Conservation (phyloP, 257 asterid genomes). For the Jacaranda mimosifolia region DNA sequence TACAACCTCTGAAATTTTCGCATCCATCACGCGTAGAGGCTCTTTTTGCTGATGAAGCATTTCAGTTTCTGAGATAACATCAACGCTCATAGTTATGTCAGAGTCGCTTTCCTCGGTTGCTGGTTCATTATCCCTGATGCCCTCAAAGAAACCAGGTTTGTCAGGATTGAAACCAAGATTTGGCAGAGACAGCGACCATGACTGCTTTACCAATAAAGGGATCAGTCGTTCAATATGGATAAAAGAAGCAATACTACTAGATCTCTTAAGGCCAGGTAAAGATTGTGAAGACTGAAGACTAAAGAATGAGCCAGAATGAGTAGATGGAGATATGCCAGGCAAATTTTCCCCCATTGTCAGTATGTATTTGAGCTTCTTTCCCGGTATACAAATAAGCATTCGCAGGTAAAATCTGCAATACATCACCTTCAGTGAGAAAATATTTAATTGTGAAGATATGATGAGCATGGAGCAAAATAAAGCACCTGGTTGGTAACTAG, state of each 20-base stretch:
- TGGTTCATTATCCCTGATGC: conserved; percentile 61
- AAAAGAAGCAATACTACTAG: conserved; percentile 61
- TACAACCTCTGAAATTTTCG: conserved; percentile 78
- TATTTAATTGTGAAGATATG: conserved; percentile 14
- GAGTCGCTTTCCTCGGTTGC: conserved; percentile 56
- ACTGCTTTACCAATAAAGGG: conserved; percentile 81
- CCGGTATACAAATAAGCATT: conserved; percentile 88
- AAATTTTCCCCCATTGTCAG: conserved; percentile 67
- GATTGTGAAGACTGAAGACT: conserved; percentile 61
- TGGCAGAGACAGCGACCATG: conserved; percentile 89
- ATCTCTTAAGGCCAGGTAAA: conserved; percentile 57
- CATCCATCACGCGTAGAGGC: conserved; percentile 92
- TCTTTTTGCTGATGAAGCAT: conserved; percentile 53
- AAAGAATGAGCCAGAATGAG: conserved; percentile 73
- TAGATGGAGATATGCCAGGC: conserved; percentile 79
- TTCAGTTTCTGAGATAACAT: conserved; percentile 49
- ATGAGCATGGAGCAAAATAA: conserved; percentile 9
- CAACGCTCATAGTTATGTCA: conserved; percentile 46
- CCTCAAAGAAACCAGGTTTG: conserved; percentile 60
- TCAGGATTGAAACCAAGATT: conserved; percentile 52
- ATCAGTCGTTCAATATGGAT: conserved; percentile 71
- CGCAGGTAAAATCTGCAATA: conserved; percentile 86
- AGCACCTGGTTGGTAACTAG: conserved; percentile 20
- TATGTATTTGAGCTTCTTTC: conserved; percentile 79
- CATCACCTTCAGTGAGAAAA: conserved; percentile 40